Base-by-base conservation (phyloP, 176 grass and related monocot species). In the Otatea glauca region DNA sequence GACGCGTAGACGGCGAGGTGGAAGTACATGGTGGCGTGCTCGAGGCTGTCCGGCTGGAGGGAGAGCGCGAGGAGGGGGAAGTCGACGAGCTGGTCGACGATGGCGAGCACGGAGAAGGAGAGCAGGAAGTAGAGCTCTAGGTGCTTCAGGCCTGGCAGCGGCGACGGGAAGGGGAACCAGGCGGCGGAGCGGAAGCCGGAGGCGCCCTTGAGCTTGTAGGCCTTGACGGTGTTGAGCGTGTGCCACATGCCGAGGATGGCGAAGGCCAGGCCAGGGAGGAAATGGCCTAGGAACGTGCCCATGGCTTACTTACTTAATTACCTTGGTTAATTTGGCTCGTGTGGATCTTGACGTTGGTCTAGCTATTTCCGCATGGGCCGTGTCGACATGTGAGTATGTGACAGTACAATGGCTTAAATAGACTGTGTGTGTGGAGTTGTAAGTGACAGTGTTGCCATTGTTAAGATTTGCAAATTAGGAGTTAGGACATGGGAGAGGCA, bases 11-110 rank as follows among this genome's bases (percentile, higher is more conserved):
- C 68, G 9, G 86, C 83, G 64, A 97, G 83, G 67, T 97, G 94
- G 73, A 97, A 83, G 85, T 92, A 97, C 90, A 97, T 97, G 83
- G 94, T 92, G 81, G 90, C 90, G 64, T 97, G 94, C 87, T 97
- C 94, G 78, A 92, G 91, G 65, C 81, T 92, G 66, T 89, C 80
- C 23, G 88, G 86, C 5, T 86, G 81, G 77, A 88, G 80, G 3
- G 86, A 63, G 63, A 92, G 83, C 81, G 88, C 85, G 72, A 94
- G 81, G 58, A 84, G 58, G 0, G 90, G 88, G 77, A 91, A 65
- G 81, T 91, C 85, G 42, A 94, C 62, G 77, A 97, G 75, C 86
- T 97, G 92, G 56, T 83, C 84, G 67, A 18, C 56, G 39, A 92
- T 87, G 70, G 89, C 86, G 29, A 91, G 58, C 47, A 83, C 34